Percentiles rank a stretch among this genome's conserved stretches.
Evolutionary conservation across 2,329 filamentous ascomycete genomes (phyloP).

Genomic region (Elsinoe necatrix): DNA sequence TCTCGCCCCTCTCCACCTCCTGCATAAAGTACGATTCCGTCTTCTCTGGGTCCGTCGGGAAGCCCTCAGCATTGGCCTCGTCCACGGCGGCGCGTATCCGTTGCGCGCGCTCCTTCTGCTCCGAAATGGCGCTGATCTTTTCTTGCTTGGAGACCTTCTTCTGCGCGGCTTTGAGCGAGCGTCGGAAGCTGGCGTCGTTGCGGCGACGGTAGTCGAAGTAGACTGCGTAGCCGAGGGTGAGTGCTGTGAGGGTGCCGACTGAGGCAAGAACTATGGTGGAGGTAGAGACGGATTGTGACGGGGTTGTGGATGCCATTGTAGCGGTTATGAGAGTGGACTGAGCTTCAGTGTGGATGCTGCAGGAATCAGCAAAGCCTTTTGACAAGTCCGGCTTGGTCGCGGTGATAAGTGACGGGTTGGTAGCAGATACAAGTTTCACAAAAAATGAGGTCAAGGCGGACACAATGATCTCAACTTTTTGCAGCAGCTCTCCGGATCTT

Average conservation of each 20-base stretch:
- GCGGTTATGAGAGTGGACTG: neutral
- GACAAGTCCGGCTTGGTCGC: neutral
- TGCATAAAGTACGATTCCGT: constrained; percentile 95
- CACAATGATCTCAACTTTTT: constrained; percentile 14
- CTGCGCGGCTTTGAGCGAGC: constrained; percentile 61
- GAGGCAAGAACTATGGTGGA: constrained; percentile 51
- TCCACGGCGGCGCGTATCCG: constrained; percentile 68
- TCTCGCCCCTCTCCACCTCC: constrained; percentile 83
- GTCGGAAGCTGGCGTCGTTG: constrained; percentile 55
- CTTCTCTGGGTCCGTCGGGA: constrained; percentile 83
- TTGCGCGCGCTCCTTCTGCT: constrained; percentile 59
- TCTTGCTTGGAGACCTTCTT: constrained; percentile 61
- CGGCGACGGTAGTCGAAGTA: constrained; percentile 61
- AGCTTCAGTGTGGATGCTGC: neutral
- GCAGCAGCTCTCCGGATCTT: constrained; percentile 13
- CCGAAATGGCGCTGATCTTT: constrained; percentile 62
- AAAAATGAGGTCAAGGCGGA: neutral
- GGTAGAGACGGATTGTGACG: constrained; percentile 39
- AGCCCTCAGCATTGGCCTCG: constrained; percentile 80
- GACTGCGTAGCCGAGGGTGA: constrained; percentile 54
- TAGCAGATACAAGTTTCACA: neutral
- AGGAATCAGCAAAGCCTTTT: neutral
- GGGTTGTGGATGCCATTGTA: constrained; percentile 29
- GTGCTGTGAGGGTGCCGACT: constrained; percentile 50
- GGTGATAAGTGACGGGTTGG: neutral